phyloP scores from a whole-genome alignment of 768 basidiomycete genomes.

The Ramaria sp. region DNA sequence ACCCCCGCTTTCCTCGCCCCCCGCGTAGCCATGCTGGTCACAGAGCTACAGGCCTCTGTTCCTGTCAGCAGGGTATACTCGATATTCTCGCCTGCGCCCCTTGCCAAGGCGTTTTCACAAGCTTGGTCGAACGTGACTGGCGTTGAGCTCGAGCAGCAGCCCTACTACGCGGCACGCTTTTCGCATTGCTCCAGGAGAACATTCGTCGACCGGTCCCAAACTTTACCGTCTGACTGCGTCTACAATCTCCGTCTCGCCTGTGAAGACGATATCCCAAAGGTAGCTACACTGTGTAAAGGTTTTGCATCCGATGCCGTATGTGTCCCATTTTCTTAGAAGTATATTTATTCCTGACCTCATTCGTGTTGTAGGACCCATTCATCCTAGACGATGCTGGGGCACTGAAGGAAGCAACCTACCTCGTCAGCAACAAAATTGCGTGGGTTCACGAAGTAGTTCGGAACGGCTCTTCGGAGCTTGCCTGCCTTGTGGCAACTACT shows the following conservation, averaged over 20 bases:
- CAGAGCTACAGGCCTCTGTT: slow-evolving; percentile 25
- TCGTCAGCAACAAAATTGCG: slow-evolving; percentile 36
- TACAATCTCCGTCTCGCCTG: slow-evolving; percentile 36
- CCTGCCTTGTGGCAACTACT: slow-evolving; percentile 60
- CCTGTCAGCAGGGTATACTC: slow-evolving; percentile 39
- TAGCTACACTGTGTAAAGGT: slow-evolving; percentile 38
- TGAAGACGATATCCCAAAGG: slow-evolving; percentile 25
- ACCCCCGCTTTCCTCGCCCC: slow-evolving; percentile 24
- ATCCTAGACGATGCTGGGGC: slow-evolving; percentile 31
- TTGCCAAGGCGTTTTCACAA: slow-evolving; percentile 35
- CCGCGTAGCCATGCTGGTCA: slow-evolving; percentile 32
- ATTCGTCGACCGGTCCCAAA: slow-evolving; percentile 17
- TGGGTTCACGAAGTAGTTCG: slow-evolving; percentile 50
- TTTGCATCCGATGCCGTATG: slow-evolving; percentile 55
- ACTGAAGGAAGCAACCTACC: slow-evolving; percentile 33
- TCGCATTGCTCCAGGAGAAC: slow-evolving; percentile 41
- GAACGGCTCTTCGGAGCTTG: slow-evolving; percentile 23
- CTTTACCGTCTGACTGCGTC: not conserved
- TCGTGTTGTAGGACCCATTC: slow-evolving; percentile 42
- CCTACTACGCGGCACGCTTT: slow-evolving; percentile 55
- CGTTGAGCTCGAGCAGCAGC: slow-evolving; percentile 23
- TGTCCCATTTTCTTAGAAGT: not conserved
- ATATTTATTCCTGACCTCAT: not conserved
- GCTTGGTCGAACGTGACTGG: slow-evolving; percentile 39
- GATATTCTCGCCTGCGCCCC: slow-evolving; percentile 43